These are phyloP conservation scores for Plasmodium sp. DNA, from an alignment of 169 alveolate genomes.

Conservation along the genomic window DNA sequence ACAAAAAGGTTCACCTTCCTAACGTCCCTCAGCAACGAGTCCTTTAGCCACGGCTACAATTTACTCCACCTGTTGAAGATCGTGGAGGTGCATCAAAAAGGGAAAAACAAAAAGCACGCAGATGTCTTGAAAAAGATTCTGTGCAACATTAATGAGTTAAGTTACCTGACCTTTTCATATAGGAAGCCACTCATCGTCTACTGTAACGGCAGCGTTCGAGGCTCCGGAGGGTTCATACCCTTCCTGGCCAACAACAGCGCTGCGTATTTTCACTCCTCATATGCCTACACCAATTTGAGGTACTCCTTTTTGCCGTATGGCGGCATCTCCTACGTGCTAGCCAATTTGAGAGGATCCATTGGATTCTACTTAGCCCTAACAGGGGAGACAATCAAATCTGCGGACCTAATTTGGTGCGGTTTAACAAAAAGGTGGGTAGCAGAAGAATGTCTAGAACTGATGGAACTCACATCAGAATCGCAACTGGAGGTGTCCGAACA, in stretches of 20 bases:
- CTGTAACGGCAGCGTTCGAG: constrained; percentile 82
- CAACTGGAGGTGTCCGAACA: constrained; percentile 76
- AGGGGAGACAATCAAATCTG: constrained; percentile 75
- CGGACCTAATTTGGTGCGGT: constrained; percentile 83
- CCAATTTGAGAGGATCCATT: constrained; percentile 80
- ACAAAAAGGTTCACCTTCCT: constrained; percentile 80
- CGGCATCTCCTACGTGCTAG: constrained; percentile 78
- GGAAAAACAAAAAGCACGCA: constrained; percentile 19
- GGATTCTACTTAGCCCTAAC: constrained; percentile 84
- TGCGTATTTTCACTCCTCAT: constrained; percentile 78
- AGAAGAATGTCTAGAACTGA: constrained; percentile 77
- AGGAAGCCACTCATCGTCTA: constrained; percentile 82
- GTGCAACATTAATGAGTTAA: constrained; percentile 76
- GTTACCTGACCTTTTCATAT: constrained; percentile 78
- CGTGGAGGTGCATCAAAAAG: constrained; percentile 75
- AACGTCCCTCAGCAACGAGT: constrained; percentile 78
- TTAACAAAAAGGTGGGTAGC: constrained; percentile 80
- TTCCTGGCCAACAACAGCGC: constrained; percentile 80
- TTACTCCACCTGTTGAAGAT: constrained; percentile 75
- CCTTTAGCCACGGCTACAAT: constrained; percentile 69
- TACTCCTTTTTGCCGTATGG: constrained; percentile 78
- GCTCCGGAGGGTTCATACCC: constrained; percentile 78
- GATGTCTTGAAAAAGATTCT: constrained; percentile 52
- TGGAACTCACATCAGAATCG: constrained; percentile 78
- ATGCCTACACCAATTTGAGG: constrained; percentile 25